A percentile compares a stretch with the other conserved stretches of the same genome.
Conservation (phyloP, 768 basidiomycete genomes). For the Tylopilus sp. region DNA sequence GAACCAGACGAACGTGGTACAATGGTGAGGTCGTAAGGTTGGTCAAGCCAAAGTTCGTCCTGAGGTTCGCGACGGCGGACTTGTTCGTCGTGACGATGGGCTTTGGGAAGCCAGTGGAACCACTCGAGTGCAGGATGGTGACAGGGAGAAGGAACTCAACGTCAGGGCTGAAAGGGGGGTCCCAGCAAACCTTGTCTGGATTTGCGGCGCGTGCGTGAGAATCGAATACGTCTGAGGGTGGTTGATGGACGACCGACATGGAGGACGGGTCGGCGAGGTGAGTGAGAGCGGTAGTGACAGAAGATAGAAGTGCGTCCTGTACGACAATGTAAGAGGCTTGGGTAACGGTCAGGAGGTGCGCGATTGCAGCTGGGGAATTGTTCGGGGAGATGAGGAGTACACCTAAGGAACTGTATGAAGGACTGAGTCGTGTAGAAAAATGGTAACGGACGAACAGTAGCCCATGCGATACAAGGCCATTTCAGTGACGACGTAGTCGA, state of each 20-base stretch:
- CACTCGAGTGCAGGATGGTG: constrained; percentile 27
- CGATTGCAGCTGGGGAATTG: constrained; percentile 46
- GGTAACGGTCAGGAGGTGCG: constrained; percentile 37
- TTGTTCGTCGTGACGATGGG: constrained; percentile 39
- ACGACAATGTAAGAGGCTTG: constrained; percentile 21
- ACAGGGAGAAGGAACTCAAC: constrained; percentile 20
- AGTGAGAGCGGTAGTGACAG: constrained; percentile 13
- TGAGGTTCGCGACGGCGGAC: constrained; percentile 33
- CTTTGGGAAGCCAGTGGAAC: constrained; percentile 48
- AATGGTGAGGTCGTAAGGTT: constrained; percentile 30
- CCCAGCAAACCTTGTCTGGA: constrained; percentile 24
- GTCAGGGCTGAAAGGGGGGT: constrained; percentile 18
- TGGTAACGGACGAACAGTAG: constrained; percentile 21
- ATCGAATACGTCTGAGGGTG: constrained; percentile 15
- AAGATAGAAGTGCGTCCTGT: constrained; percentile 13
- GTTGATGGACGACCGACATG: constrained; percentile 22
- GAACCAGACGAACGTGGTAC: constrained; percentile 27
- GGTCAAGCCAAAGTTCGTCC: constrained; percentile 28
- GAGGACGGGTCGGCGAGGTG: constrained; percentile 20
- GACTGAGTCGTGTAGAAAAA: not conserved
- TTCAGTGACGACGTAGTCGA: constrained; percentile 14
- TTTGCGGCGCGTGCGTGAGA: constrained; percentile 11
- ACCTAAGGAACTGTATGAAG: constrained; percentile 3
- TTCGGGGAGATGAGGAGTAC: constrained; percentile 40
- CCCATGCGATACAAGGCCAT: constrained; percentile 29